Evolutionary conservation across 345 rosid species (phyloP).

Genomic region (Zanthoxylum bungeanum): DNA sequence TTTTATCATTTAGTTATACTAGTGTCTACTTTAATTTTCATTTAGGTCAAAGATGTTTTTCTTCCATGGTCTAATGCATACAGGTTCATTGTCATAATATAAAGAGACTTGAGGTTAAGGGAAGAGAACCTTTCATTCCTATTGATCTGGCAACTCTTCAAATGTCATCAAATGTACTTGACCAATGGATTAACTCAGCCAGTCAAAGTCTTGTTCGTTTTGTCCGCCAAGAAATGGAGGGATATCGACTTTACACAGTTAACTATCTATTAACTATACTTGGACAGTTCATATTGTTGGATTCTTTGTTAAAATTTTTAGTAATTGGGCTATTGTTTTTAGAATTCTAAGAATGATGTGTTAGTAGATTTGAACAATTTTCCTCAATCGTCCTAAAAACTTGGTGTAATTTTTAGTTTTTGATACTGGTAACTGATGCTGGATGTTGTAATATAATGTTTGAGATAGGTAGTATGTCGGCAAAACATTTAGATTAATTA

Average conservation of each 20-base stretch:
- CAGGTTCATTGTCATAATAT: conserved; percentile 98
- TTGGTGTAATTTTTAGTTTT: not conserved
- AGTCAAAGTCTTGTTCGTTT: conserved; percentile 96
- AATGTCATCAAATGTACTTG: conserved; percentile 80
- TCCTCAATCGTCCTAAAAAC: not conserved
- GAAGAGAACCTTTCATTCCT: conserved; percentile 70
- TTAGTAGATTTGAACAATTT: not conserved
- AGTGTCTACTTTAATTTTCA: conserved; percentile 15
- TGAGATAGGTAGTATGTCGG: too few species aligned
- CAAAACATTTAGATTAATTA: too few species aligned
- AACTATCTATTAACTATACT: conserved; percentile 15
- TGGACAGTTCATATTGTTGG: not conserved
- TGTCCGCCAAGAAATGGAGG: conserved; percentile 90
- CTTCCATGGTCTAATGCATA: conserved; percentile 99
- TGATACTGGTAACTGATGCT: not conserved
- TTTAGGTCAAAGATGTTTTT: conserved; percentile 96
- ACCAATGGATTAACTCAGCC: conserved; percentile 98
- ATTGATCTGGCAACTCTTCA: conserved; percentile 52
- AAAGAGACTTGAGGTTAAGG: conserved; percentile 92
- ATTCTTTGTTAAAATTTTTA: not conserved
- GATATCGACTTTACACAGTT: conserved; percentile 93
- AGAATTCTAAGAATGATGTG: not conserved
- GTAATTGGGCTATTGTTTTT: not conserved
- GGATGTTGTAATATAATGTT: not conserved
- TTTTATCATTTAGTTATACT: not conserved